A percentile compares a stretch with the other conserved stretches of the same genome.
Evolutionary conservation across 2,329 filamentous ascomycete species (phyloP).

Genomic region (Aspergillus phoenicis): DNA sequence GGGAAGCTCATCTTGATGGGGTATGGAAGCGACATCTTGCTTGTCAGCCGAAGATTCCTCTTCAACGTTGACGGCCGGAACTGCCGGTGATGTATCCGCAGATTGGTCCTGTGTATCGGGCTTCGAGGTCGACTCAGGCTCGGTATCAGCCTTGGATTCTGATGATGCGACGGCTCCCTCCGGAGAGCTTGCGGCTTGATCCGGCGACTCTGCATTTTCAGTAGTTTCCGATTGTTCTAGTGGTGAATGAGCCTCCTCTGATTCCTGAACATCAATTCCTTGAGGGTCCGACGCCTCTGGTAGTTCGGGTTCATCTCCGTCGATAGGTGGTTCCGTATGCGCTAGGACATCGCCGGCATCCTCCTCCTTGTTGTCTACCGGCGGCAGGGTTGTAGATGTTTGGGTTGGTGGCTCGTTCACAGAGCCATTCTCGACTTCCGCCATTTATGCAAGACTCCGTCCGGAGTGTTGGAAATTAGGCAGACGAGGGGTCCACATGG

Average conservation of each 20-base stretch:
- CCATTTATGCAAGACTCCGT: constrained; percentile 46
- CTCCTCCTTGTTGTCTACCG: constrained; percentile 35
- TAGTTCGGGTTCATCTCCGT: constrained; percentile 36
- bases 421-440: constrained; percentile 43
- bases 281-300: constrained; percentile 33
- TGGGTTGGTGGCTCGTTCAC: constrained; percentile 35
- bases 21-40: constrained; percentile 19
- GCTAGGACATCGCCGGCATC: constrained; percentile 31
- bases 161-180: constrained; percentile 29
- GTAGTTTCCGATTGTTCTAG: constrained; percentile 16
- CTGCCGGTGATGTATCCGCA: constrained; percentile 15
- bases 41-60: constrained; percentile 20
- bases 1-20: constrained; percentile 28
- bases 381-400: constrained; percentile 28
- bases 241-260: constrained; percentile 12
- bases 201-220: constrained; percentile 25
- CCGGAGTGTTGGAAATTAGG: constrained; percentile 31
- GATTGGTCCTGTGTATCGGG: constrained; percentile 11
- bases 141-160: constrained; percentile 24
- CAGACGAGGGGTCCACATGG: constrained; percentile 33
- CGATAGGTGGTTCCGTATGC: constrained; percentile 30
- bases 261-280: constrained; percentile 29
- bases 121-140: constrained; percentile 24
- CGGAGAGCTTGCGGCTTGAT: constrained; percentile 29
- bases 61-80: constrained; percentile 16